Evolutionary conservation across 495 filamentous ascomycete genomes (phyloP), one percentile per base, ranked within the genome.

Genomic region (Penicillium mononematosum): DNA sequence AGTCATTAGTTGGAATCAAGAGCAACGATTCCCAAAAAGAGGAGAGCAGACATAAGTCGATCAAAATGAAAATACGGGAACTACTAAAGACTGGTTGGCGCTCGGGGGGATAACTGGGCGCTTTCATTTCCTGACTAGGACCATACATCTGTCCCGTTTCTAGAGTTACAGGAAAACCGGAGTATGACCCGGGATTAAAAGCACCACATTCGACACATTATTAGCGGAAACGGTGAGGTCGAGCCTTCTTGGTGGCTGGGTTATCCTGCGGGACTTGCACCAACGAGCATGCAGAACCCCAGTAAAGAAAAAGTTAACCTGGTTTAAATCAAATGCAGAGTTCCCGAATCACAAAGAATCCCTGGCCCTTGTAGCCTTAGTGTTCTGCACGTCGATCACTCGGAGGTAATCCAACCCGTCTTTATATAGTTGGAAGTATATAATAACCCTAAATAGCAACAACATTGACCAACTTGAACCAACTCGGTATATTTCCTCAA

Each of bases 231-330:
- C 66, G 62, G 52, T 63, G 58, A 63, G 63, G 69, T 66, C 66
- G 64, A 66, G 65, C 64, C 66, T 59, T 58, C 55, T 60, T 43
- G 66, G 66, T 67, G 66, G 66, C 66, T 69, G 60, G 63, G 54
- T 45, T 55, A 45, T 58, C 45, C 56, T 53, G 57, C 61, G 53
- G 56, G 46, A 48, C 31, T 19, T 55, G 61, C 65, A 68, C 71
- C 73, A 75, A 75, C 70, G 68, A 72, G 69, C 67, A 63, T 67
- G 63, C 65, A 66, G 65, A 65, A 63, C 58, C 58, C 58, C 58
- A 46, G 58, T 20, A 55, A 25, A 53, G 49, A 39, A 53, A 34
- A 52, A 57, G 56, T 60, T 64, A 54, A 38, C 48, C n/a, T 38
- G 34, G 58, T 24, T 66, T 64, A 62, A 60, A 66, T 61, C 54